Evolutionary conservation across 2,329 filamentous ascomycete genomes (phyloP).

Genomic region (Ophiostoma angusticollis): DNA sequence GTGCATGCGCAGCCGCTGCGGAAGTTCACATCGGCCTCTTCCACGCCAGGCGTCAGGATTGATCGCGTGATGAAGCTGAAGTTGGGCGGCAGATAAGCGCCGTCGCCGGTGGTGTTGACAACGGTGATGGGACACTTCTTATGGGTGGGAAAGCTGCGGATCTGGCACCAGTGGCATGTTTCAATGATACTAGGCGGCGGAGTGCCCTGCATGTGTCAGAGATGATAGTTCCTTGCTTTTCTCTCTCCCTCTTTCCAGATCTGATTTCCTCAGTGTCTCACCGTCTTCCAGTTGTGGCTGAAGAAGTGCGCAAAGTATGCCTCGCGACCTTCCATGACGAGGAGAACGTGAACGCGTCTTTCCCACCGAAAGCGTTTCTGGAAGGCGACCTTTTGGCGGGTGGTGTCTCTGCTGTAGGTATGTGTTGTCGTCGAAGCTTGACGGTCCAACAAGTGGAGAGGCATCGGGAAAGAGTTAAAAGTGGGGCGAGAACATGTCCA

Average conservation of each 20-base stretch:
- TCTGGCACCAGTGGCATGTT: conserved; percentile 49
- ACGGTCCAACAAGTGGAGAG: too few relatives aligned
- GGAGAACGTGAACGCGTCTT: too few relatives aligned
- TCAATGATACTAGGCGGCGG: conserved; percentile 15
- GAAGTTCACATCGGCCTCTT: conserved; percentile 46
- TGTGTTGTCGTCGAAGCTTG: too few relatives aligned
- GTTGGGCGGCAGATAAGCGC: conserved; percentile 38
- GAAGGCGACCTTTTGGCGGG: too few relatives aligned
- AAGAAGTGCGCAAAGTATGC: conserved; percentile 12
- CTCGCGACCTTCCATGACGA: conserved; percentile 8
- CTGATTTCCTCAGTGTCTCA: not conserved
- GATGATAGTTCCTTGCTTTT: not conserved
- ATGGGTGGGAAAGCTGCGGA: conserved; percentile 40
- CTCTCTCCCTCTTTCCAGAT: not conserved
- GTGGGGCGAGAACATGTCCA: too few relatives aligned
- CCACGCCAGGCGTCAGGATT: conserved; percentile 46
- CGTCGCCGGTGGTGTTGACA: conserved; percentile 47
- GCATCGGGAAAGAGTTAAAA: too few relatives aligned
- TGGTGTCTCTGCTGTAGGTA: too few relatives aligned
- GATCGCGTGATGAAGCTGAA: conserved; percentile 59
- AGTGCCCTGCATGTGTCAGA: conserved; percentile 6
- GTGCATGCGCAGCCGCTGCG: conserved; percentile 57
- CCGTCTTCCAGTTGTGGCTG: conserved; percentile 13
- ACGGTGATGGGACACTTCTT: conserved; percentile 43
- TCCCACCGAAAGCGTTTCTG: too few relatives aligned